Evolutionary conservation across 2,329 filamentous ascomycete species (phyloP), one percentile per base, ranked within the genome.

Genomic region (Trichoderma sp.): DNA sequence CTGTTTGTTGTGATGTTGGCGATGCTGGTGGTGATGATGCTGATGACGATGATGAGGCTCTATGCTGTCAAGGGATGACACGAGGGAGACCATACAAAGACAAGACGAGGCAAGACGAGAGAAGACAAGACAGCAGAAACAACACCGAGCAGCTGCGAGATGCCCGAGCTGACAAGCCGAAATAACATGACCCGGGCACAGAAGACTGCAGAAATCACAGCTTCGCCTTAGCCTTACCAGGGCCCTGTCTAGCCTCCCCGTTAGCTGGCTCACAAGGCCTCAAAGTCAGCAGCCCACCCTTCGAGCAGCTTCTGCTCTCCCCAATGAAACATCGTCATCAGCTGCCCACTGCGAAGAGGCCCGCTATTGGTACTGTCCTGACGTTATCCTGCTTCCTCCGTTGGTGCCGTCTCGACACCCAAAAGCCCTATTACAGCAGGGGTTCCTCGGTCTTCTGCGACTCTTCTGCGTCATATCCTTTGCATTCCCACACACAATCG

Each of bases 351-450:
- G 53, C 75, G 45, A 53, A n/a, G 3, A 71, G 67, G 67, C 67
- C 67, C 67, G 67, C 62, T 74, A 73, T 74, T 74, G 45, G 69
- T 76, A 74, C 75, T 68, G 75, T 76, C 64, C 69, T 67, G 75
- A 73, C 69, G 74, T 75, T 75, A 75, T 76, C 56, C 62, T 66
- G 50, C 69, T 73, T 14, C 45, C 60, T 67, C 50, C 71, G 41
- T 67, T 33, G 45, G 53, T 67, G 50, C 67, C 75, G 50, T 33
- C 71, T 62, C 59, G 59, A 62, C 60, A 35, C 60, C 60, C 60
- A 63, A 63, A 53, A 62, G 38, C 60, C 31, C 67, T 31, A 38
- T 45, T 45, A 31, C 67, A 71, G 67, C 67, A 71, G 53, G 67
- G 67, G 53, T 27, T 69, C 33, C 63, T 45, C 63, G 35, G 35